Base-by-base conservation (phyloP, 148 eudicot genomes). In the Vaccinium vitisidaea region DNA sequence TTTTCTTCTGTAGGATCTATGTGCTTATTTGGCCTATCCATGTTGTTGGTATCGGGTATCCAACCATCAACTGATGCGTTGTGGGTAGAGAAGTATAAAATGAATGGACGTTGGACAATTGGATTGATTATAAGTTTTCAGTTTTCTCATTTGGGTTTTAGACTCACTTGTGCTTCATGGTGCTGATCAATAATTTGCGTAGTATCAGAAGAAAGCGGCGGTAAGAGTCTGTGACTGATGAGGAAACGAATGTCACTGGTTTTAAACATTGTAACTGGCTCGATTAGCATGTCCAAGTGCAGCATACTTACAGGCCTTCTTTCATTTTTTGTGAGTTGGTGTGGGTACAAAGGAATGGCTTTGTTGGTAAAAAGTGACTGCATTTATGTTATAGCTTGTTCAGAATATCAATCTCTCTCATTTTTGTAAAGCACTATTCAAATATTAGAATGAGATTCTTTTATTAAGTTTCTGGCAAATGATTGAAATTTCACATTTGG, bases 231-330 rank as follows among this genome's bases (percentile, higher is more conserved):
- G 73, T 43, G 21, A 71, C 48, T 65, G 21, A 23, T 49, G 80
- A 86, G n/a, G 80, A 63, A 85, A 59, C 49, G 15, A 21, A n/a
- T 43, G 49, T 2, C n/a, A 16, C 52, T 77, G 9, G 71, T 71
- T 54, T 25, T 77, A 30, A 32, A 27, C 74, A 69, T 69, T 81
- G 32, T 4, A 82, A 80, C 49, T 25, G 6, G 49, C 27, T 92
- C 83, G 94, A 30, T 58, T 85, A 77, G 19, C 87, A 53, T 83
- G n/a, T 83, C 74, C 32, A 79, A 5, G 5, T 94, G 98, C 99
- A 97, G 99, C 91, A 97, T 97, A 84, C 93, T 95, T 83, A 94
- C 92, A 0, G 99, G 99, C n/a, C 95, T 97, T 76, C 98, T 97
- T 54, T 97, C 99, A 15, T 97, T 97, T 87, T 95, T 97, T 98